Conservation (phyloP, 129 eudicot species). For the Scalesia atractyloides region DNA sequence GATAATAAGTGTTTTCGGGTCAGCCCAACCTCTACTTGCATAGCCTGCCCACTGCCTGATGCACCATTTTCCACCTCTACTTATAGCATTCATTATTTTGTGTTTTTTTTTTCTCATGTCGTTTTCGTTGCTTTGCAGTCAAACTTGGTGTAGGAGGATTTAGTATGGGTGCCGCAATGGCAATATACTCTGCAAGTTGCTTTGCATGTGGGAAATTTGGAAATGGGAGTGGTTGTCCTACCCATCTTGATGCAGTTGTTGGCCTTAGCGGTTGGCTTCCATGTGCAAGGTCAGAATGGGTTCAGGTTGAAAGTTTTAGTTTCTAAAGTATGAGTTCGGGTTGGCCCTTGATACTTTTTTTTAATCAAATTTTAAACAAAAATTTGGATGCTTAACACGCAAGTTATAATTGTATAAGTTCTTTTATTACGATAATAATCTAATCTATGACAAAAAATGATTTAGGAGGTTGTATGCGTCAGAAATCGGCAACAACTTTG, state of each 20-base stretch:
- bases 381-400: too few relatives aligned
- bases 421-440: not conserved
- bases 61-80: not conserved
- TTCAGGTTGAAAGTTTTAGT: not conserved
- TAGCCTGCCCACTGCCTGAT: too few relatives aligned
- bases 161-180: too few relatives aligned
- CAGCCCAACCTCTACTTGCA: too few relatives aligned
- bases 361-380: not conserved
- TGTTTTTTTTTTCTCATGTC: not conserved
- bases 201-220: too few relatives aligned
- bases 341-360: not conserved
- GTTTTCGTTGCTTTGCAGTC: conserved; percentile 25
- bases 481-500: too few relatives aligned
- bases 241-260: too few relatives aligned
- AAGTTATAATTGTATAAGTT: not conserved
- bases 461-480: not conserved
- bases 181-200: too few relatives aligned
- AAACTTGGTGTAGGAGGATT: conserved; percentile 77
- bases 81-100: not conserved
- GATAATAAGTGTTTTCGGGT: too few relatives aligned
- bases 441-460: not conserved
- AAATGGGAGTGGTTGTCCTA: too few relatives aligned
- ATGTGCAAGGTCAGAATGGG: not conserved
- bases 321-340: too few relatives aligned
- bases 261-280: too few relatives aligned